A percentile compares a stretch with the other conserved stretches of the same genome.
Evolutionary conservation across 169 alveolate species (phyloP).

Genomic region (Plasmodium falciparum): DNA sequence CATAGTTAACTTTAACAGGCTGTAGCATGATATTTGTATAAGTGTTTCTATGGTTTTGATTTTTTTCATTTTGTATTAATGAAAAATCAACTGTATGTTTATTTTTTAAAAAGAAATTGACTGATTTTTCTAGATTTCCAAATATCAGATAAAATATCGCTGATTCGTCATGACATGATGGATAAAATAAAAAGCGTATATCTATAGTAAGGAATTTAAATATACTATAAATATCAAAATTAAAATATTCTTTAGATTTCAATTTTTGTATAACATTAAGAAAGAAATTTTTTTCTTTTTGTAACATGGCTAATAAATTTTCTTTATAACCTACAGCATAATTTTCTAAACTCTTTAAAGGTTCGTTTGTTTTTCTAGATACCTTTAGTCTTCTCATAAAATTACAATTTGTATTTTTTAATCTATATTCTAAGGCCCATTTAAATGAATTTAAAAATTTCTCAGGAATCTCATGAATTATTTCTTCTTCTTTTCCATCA

Average conservation of each 20-base stretch:
- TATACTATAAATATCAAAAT: constrained; percentile 72
- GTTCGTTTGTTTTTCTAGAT: constrained; percentile 67
- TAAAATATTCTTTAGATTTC: constrained; percentile 74
- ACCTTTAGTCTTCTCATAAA: constrained; percentile 54
- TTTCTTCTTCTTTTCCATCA: constrained; percentile 49
- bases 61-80: constrained; percentile 5
- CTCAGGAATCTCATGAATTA: constrained; percentile 45
- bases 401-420: constrained; percentile 73
- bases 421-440: constrained; percentile 74
- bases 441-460: constrained; percentile 61
- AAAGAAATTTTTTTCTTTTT: constrained; percentile 65
- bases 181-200: constrained; percentile 51
- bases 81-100: constrained; percentile 40
- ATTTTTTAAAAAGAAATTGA: constrained; percentile 33
- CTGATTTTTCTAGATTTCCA: constrained; percentile 58
- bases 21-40: neutral
- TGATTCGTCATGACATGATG: constrained; percentile 54
- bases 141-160: constrained; percentile 67
- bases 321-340: constrained; percentile 76
- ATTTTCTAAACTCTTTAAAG: constrained; percentile 31
- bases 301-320: constrained; percentile 67
- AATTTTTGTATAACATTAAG: constrained; percentile 46
- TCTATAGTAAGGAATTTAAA: constrained; percentile 60
- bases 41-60: neutral
- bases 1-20: neutral